These are phyloP conservation scores for Coffea eugenioides DNA, from an alignment of 257 asterid species.

Conservation along the genomic window DNA sequence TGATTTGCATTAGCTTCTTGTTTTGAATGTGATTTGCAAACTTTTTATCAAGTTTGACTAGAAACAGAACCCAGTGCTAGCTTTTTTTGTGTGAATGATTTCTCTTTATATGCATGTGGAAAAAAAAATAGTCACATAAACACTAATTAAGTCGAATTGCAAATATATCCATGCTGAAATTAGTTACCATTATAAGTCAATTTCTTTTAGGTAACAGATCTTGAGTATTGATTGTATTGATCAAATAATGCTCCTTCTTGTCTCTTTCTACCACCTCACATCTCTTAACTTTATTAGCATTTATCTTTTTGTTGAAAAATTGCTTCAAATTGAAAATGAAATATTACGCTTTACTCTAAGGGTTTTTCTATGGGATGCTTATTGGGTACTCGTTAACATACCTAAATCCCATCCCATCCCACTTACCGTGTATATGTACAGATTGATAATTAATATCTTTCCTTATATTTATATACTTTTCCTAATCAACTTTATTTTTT, in stretches of 20 bases:
- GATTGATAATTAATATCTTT: too few species aligned
- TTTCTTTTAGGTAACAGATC: neutral
- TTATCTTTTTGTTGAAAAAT: too few species aligned
- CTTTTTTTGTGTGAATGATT: neutral
- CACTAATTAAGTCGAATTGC: neutral
- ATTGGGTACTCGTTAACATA: too few species aligned
- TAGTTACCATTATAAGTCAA: neutral
- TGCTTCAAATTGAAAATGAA: too few species aligned
- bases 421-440: too few species aligned
- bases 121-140: neutral
- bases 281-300: too few species aligned
- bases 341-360: too few species aligned
- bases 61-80: neutral
- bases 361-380: too few species aligned
- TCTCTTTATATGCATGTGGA: neutral
- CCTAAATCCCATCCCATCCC: too few species aligned
- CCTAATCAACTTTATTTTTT: too few species aligned
- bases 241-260: neutral
- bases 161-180: neutral
- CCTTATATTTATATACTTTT: too few species aligned
- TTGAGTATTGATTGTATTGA: too few species aligned
- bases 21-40: neutral
- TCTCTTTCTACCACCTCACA: neutral
- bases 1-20: neutral
- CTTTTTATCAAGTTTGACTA: neutral